These are phyloP conservation scores for Fusarium sarcochroum DNA, from an alignment of 2,329 filamentous ascomycete species.

Conservation along the genomic window DNA sequence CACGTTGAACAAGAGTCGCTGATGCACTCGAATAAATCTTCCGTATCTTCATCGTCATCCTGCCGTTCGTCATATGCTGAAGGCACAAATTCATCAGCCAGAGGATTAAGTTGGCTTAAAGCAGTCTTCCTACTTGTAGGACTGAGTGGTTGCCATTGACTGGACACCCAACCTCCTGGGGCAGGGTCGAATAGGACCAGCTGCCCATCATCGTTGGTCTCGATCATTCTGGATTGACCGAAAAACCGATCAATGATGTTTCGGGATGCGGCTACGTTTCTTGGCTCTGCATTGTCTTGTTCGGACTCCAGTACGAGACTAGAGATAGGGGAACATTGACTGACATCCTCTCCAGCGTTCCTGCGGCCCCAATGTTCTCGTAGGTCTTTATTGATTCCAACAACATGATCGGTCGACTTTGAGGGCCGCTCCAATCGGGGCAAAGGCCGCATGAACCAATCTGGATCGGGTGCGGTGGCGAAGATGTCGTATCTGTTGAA, in stretches of 20 bases:
- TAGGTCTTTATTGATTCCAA: too few relatives aligned
- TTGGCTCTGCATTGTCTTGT: not conserved
- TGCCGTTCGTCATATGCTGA: not conserved
- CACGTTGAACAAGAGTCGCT: constrained; percentile 5
- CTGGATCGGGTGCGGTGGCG: constrained; percentile 34
- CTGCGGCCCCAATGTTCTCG: not conserved
- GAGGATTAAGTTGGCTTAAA: not conserved
- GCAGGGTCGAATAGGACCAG: constrained; percentile 12
- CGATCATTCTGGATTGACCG: not conserved
- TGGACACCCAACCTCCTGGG: constrained; percentile 4
- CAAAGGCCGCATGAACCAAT: constrained; percentile 49
- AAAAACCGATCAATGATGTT: not conserved
- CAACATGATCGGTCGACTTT: not conserved
- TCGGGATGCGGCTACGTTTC: not conserved
- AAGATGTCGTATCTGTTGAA: constrained; percentile 36
- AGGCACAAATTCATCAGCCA: constrained; percentile 1
- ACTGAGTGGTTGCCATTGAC: not conserved
- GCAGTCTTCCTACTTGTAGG: not conserved
- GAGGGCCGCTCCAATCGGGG: not conserved
- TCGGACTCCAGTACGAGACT: constrained; percentile 4
- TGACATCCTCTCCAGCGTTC: not conserved
- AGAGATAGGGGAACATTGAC: not conserved
- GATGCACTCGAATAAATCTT: constrained; percentile 10
- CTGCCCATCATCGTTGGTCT: not conserved
- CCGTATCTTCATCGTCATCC: not conserved